Evolutionary conservation across 2,329 filamentous ascomycete species (phyloP), one percentile per base, ranked within the genome.

Genomic region (Aspergillus neotritici): DNA sequence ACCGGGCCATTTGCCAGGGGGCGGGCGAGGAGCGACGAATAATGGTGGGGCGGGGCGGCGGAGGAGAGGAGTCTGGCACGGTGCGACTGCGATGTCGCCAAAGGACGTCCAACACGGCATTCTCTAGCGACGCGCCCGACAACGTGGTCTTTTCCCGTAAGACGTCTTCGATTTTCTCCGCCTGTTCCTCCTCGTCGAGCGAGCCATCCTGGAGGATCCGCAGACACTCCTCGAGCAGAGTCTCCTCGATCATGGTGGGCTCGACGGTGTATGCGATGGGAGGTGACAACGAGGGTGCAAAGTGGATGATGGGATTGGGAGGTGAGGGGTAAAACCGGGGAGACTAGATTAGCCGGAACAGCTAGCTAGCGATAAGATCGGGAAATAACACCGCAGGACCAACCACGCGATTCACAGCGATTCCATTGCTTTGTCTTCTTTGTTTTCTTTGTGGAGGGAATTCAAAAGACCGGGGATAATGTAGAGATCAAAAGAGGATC

Each of bases 141-240:
- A 97, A 73, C 25, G 75, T 78, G 6, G 88, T 89, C 69, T 90
- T 82, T 55, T 82, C 83, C 67, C 82, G 84, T 58, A 97, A 75
- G 41, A 96, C 76, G 53, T 89, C 86, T 70, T 96, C 90, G 41
- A 96, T 76, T 69, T 80, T 86, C 68, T 97, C 91, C 37, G 87
- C 91, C 75, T 93, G 94, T 62, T 96, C 91, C 69, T 98, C 93
- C 51, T 97, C 93, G 58, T 94, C 87, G 49, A 95, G 76, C 43
- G 77, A 75, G 46, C 81, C 72, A 69, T 96, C 84, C 71, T 93
- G 83, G 52, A 98, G 79, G 62, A 96, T 80, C 40, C 88, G 87
- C 64, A 94, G 80, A 67, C 89, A 95, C 60, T 93, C 79, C 58
- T 96, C 89, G 73, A 94, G 94, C 43, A 91, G 82, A 57, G 90